phyloP scores from a whole-genome alignment of 768 basidiomycete species.

The Cystofilobasidium capitatum region DNA sequence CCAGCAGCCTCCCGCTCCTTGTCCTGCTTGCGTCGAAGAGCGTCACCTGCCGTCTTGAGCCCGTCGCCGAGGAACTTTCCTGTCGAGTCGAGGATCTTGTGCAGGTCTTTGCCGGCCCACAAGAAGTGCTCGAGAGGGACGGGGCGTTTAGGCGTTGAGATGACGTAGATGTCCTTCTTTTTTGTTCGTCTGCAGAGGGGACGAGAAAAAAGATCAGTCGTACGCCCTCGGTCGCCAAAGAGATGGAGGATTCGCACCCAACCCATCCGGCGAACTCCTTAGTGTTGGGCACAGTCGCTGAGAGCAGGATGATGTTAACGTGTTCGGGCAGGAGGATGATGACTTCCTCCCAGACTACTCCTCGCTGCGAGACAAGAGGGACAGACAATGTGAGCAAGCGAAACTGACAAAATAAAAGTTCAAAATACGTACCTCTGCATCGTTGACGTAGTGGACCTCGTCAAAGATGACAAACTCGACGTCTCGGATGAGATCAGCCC shows the following conservation, averaged over 20 bases:
- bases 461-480: conserved; percentile 99
- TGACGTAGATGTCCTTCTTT: conserved; percentile 98
- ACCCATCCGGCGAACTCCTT: conserved; percentile 99
- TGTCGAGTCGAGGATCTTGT: conserved; percentile 81
- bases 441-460: conserved; percentile 98
- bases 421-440: conserved; percentile 65
- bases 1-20: conserved; percentile 96
- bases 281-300: conserved; percentile 95
- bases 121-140: conserved; percentile 95
- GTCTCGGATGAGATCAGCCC: conserved; percentile 94
- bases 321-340: conserved; percentile 99
- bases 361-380: conserved; percentile 51
- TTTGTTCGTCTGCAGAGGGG: conserved; percentile 68
- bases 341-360: conserved; percentile 99
- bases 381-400: neutral
- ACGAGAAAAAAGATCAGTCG: conserved; percentile 16
- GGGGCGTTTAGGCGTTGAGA: conserved; percentile 88
- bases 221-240: neutral
- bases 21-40: conserved; percentile 86
- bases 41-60: conserved; percentile 81
- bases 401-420: neutral
- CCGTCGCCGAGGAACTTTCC: conserved; percentile 64
- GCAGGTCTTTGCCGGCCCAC: conserved; percentile 83
- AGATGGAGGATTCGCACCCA: conserved; percentile 53
- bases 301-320: conserved; percentile 91